Evolutionary conservation across 2,329 filamentous ascomycete genomes (phyloP).

Genomic region (Xylaria sp.): DNA sequence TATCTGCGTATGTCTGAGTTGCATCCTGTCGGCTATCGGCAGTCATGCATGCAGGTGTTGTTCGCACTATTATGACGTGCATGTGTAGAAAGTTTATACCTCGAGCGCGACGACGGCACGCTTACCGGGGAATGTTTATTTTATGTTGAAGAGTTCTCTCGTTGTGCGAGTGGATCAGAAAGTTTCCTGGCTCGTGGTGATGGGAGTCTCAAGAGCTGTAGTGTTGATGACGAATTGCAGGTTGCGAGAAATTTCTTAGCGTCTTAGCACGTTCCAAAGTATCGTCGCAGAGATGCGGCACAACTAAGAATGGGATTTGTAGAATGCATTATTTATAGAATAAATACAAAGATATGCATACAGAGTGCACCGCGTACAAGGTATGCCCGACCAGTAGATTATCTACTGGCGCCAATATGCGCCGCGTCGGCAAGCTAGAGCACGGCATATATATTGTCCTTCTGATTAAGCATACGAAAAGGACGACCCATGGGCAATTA

Average conservation of each 20-base stretch:
- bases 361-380: neutral
- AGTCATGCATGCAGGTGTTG: constrained; percentile 34
- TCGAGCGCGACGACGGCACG: constrained; percentile 25
- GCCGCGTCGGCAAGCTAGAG: neutral
- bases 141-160: constrained; percentile 4
- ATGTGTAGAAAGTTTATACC: constrained; percentile 17
- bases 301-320: neutral
- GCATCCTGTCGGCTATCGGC: constrained; percentile 32
- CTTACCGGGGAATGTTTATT: constrained; percentile 4
- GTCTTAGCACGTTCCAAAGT: neutral
- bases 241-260: neutral
- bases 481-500: constrained; percentile 47
- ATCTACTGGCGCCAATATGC: constrained; percentile 3
- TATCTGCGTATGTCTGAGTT: constrained; percentile 36
- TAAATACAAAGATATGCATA: neutral
- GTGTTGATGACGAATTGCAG: neutral
- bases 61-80: constrained; percentile 35
- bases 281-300: neutral
- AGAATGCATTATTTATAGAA: neutral
- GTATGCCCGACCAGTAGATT: neutral
- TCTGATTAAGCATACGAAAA: constrained; percentile 29
- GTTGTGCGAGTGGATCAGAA: constrained; percentile 12
- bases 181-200: neutral
- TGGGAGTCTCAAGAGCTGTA: neutral
- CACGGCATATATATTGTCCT: constrained; percentile 2